Evolutionary conservation across 495 filamentous ascomycete genomes (phyloP).

Genomic region (Tuber melanosporum): DNA sequence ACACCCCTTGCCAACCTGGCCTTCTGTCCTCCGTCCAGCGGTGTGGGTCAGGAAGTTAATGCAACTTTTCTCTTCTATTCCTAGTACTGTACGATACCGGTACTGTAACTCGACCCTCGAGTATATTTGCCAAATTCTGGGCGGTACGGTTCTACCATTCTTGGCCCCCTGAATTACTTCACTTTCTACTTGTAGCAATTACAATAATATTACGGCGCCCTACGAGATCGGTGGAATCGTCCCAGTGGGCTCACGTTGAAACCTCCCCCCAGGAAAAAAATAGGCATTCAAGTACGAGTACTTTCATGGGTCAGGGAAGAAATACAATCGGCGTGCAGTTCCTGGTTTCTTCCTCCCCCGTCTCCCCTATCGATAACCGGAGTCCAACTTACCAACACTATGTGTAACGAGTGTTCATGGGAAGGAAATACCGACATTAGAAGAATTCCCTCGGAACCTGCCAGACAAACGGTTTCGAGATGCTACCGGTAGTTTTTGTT

Average conservation of each 20-base stretch:
- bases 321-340: neutral
- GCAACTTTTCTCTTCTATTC: neutral
- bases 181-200: neutral
- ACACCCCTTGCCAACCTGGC: neutral
- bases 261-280: neutral
- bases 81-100: neutral
- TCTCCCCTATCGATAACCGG: neutral
- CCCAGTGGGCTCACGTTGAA: neutral
- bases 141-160: neutral
- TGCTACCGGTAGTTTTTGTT: neutral
- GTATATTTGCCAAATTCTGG: slow-evolving; percentile 1
- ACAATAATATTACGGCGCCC: neutral
- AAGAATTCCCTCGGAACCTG: neutral
- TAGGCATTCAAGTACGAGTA: neutral
- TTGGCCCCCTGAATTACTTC: neutral
- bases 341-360: neutral
- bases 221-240: neutral
- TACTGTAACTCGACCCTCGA: neutral
- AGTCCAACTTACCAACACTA: neutral
- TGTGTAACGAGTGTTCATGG: neutral
- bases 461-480: neutral
- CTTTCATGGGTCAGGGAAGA: neutral
- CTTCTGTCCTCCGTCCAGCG: neutral
- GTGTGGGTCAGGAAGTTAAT: neutral
- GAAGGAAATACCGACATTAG: neutral